Evolutionary conservation across 192 early-diverging fungal genomes (phyloP), one percentile per base, ranked within the genome.

Genomic region (Phycomyces nitens): DNA sequence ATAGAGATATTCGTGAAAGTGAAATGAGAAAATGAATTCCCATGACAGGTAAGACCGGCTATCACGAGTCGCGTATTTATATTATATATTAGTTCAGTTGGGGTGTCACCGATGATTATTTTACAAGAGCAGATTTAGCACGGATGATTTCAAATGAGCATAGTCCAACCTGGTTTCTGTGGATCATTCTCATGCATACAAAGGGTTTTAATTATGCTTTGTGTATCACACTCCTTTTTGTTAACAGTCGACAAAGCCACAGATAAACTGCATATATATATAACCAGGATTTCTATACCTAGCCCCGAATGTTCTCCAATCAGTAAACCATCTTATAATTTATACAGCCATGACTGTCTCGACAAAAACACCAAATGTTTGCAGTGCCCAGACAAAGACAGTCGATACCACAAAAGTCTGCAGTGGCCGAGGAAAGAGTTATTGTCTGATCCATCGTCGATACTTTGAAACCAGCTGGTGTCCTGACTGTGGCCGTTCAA

Each of bases 381-480:
- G 15, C 18, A 47, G 18, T n/a, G 44, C 18, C 44, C 3, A 47
- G 44, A 11, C 44, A 47, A 47, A 18, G 18, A 11, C 12, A 2
- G 18, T 11, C 15, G 44, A 47, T 3, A 11, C 44, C 18, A 47
- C 62, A 39, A 18, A 54, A 12, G 53, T 53, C 10, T 68, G 66
- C 34, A 39, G 20, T 22, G 55, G 44, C 16, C 58, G 66, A 20
- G 62, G 70, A 40, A 72, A 72, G 27, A 72, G 58, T 53, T 72
- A 72, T 20, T 72, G 70, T 51, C 54, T 72, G 21, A 40, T 72
- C 9, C 70, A 72, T 52, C 43, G 70, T 24, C 59, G 70, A 24
- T 72, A 72, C 47, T 72, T 66, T 57, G 70, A 72, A 53, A 72
- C 70, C 23, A 66, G 64, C 14, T 72, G 55, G 64, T 72, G 70